Evolutionary conservation across 192 early-diverging fungal genomes (phyloP), one percentile per base, ranked within the genome.

Genomic region (Kickxella alabastrina): DNA sequence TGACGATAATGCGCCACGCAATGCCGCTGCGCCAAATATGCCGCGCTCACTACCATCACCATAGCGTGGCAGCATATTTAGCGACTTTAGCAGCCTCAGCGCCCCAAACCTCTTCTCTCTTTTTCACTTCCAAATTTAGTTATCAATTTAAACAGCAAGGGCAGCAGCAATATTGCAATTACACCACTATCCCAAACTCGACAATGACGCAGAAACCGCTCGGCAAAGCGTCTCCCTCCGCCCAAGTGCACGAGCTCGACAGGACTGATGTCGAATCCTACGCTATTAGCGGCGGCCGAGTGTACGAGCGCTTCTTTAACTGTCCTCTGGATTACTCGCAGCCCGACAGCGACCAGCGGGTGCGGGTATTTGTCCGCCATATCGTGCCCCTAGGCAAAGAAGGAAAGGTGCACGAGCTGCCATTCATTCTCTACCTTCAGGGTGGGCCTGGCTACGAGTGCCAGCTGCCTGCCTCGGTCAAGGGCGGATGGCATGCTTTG

Each of bases 401-500:
- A 12, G 36, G 43, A 29, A 47, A 80, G 39, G 53, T 79, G 46
- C 75, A 80, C 27, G 59, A 63, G 45, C 63, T 81, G 19, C 81
- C 81, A 6, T 83, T 83, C 46, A 45, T 83, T 2, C 56, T 83
- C 35, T 83, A 77, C 49, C 57, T 83, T 24, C 81, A 83, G 78
- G 82, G 82, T 44, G 82, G 82, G 3, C 82, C 82, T 10, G 82
- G 82, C 6, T 83, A 73, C 40, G 78, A 80, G 54, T 68, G 71
- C 32, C 35, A 29, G 28, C 60, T 81, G 6, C 82, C 82, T 5
- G 54, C 49, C 6, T 77, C 63, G 10, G 71, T 59, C 34, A 60
- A 57, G 31, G 43, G 70, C 38, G 79, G 77, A n/a, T 83, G 81
- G 81, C 49, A 74, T 19, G 61, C 57, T 29, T 65, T 64, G n/a